Conservation (phyloP, 2,329 filamentous ascomycete species). For the Apiospora saccharicola region DNA sequence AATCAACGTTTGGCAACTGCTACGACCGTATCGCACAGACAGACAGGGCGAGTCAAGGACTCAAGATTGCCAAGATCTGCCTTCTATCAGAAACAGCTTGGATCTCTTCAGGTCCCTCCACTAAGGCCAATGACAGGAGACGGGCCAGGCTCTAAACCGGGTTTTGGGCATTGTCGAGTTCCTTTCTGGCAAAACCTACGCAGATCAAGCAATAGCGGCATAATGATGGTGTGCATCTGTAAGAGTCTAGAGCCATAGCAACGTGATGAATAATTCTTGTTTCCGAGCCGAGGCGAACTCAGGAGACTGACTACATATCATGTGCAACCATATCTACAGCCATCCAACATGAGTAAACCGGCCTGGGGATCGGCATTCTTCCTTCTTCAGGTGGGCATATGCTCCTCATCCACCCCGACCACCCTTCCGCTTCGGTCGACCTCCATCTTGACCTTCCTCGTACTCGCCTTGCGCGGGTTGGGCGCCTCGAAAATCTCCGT, state of each 20-base stretch:
- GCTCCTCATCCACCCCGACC: slow-evolving; percentile 32
- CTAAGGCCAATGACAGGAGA: background rate
- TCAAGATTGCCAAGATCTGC: background rate
- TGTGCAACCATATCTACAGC: too few species aligned
- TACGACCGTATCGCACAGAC: background rate
- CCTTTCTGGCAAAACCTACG: background rate
- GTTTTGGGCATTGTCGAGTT: background rate
- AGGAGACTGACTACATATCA: background rate
- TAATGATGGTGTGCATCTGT: background rate
- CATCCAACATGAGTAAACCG: background rate
- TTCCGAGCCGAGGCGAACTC: background rate
- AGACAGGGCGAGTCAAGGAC: background rate
- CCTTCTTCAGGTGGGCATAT: background rate
- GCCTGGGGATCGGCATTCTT: too few species aligned
- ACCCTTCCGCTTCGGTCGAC: slow-evolving; percentile 43
- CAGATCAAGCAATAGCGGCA: background rate
- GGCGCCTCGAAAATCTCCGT: slow-evolving; percentile 40
- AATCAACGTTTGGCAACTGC: background rate
- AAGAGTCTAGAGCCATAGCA: background rate
- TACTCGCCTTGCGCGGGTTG: slow-evolving; percentile 42
- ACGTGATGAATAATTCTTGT: background rate
- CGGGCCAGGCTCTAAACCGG: background rate
- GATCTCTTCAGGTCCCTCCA: background rate
- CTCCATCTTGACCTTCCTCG: slow-evolving; percentile 61
- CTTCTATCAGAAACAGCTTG: background rate